Conservation (phyloP, 345 rosid species). For the Arabidopsis arenosa region DNA sequence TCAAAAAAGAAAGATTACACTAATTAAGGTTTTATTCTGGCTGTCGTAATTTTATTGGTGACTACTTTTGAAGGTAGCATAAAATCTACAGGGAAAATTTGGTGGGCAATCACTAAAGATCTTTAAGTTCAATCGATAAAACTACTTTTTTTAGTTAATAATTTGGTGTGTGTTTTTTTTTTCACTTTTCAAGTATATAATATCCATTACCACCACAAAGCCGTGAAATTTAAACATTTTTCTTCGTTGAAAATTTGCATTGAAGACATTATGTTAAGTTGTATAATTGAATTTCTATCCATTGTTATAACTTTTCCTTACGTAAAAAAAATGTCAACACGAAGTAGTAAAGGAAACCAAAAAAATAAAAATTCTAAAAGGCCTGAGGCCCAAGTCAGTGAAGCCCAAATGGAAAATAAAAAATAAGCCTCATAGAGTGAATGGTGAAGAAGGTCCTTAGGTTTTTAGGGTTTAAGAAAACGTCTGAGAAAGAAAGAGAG, state of each 20-base stretch:
- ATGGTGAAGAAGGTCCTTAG: background rate
- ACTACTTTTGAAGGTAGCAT: constrained; percentile 7
- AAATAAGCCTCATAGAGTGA: background rate
- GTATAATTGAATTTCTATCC: background rate
- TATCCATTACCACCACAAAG: background rate
- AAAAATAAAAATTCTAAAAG: background rate
- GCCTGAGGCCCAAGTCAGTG: background rate
- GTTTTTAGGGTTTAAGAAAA: constrained; percentile 43
- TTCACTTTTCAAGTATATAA: background rate
- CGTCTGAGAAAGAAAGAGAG: background rate
- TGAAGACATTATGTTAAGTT: background rate
- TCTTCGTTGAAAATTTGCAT: background rate
- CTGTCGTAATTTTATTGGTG: constrained; percentile 2
- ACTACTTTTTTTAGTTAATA: background rate
- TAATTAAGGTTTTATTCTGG: background rate
- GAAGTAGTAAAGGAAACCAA: background rate
- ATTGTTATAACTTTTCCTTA: background rate
- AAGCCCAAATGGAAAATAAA: background rate
- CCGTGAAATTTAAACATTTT: background rate
- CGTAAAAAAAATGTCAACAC: too few species aligned
- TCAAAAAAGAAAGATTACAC: background rate
- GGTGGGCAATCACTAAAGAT: constrained; percentile 8
- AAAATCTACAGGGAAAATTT: constrained; percentile 2
- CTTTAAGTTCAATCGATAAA: background rate
- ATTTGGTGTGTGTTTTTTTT: background rate